These are phyloP conservation scores for Biancaea sappan DNA, from an alignment of 306 rosid species.

Conservation along the genomic window DNA sequence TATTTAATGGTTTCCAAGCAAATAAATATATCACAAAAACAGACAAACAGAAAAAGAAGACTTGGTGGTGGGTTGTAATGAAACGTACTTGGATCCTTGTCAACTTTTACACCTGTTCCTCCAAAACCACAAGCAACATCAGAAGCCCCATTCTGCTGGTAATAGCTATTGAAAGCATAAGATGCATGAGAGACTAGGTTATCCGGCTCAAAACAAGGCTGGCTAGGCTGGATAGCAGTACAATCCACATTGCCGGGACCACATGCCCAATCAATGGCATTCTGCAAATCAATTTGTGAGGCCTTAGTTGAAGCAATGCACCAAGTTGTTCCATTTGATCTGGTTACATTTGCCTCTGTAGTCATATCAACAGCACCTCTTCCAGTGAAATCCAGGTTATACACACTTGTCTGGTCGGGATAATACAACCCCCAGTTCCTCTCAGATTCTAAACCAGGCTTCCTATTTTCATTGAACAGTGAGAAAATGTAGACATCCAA, in stretches of 20 bases:
- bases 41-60: background rate
- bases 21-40: background rate
- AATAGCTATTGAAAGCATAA: constrained; percentile 81
- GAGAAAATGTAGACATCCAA: constrained; percentile 52
- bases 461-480: constrained; percentile 83
- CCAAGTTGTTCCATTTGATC: constrained; percentile 76
- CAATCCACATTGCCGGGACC: constrained; percentile 97
- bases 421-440: constrained; percentile 97
- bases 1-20: constrained; percentile 7
- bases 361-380: constrained; percentile 69
- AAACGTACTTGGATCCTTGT: constrained; percentile 92
- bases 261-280: constrained; percentile 96
- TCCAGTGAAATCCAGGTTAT: constrained; percentile 88
- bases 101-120: constrained; percentile 78
- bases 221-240: constrained; percentile 91
- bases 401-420: constrained; percentile 95
- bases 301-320: constrained; percentile 94
- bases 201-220: constrained; percentile 95
- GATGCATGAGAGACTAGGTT: constrained; percentile 84
- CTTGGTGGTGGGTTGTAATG: constrained; percentile 11
- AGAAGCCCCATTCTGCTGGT: constrained; percentile 92
- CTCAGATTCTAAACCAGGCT: constrained; percentile 95
- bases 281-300: constrained; percentile 80
- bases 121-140: constrained; percentile 96
- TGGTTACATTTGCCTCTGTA: constrained; percentile 55